Base-by-base conservation (phyloP, 768 basidiomycete genomes). In the Tricholoma furcatifolium region DNA sequence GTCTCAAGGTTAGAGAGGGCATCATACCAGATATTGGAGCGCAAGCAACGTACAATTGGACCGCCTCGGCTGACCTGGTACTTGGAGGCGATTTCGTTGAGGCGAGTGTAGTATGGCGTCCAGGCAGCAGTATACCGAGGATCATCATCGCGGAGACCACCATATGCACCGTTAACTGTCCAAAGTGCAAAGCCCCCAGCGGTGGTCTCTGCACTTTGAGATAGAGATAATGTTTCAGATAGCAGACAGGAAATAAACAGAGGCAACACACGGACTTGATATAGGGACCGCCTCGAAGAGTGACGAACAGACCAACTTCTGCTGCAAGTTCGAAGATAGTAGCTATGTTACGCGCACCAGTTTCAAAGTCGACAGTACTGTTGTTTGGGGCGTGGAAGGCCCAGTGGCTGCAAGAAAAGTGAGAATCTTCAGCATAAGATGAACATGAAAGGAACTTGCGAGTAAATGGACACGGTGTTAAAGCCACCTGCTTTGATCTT, bases 321-420 rank as follows among this genome's bases (percentile, higher is more conserved):
- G 39, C 47, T 6, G 52, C 52, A 6, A 53, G 46, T 30, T 53
- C 52, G 31, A 53, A 53, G 3, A 53, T 47, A 15, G 34, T 53
- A 21, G 30, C 18, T 17, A 53, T 47, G n/a, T 53, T 27, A 4
- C 52, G 45, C 6, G 52, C 52, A 4, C 52, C 52, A 24, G 52
- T 53, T 53, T 53, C 52, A 21, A 53, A 53, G 34, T 53, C 52
- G 40, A 53, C 20, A 17, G 52, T 53, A n/a, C 12, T 24, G 52
- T 53, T 53, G 31, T 53, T 53, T 15, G 52, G 52, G 9, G 52
- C 52, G 31, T 53, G 52, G 32, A 53, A 53, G 0, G 52, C 52
- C 52, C 52, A 53, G 32, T 53, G n/a, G 7, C 52, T 53, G 20
- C 1, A 14, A 43, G 18, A 7, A 38, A 8, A 6, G 15, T 27